A percentile compares a stretch with the other conserved stretches of the same genome.
Evolutionary conservation across 352 stramenopile genomes (phyloP).

Genomic region (Pythium periplocum): DNA sequence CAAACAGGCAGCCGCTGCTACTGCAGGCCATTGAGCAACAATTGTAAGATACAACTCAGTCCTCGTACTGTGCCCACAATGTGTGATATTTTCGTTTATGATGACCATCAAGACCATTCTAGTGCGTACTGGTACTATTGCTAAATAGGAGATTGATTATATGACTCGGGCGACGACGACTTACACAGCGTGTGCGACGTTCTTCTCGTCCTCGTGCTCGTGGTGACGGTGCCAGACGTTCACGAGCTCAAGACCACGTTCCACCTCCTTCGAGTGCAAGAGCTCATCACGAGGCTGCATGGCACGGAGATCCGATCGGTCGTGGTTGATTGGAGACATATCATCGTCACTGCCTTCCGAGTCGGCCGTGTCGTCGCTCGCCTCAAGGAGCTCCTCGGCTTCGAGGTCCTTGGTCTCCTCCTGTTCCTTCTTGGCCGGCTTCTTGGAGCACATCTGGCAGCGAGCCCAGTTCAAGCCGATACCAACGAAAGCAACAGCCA

Average conservation of each 20-base stretch:
- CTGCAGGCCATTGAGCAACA: slow-evolving; percentile 2
- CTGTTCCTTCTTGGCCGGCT: slow-evolving; percentile 22
- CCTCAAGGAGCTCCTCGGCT: slow-evolving; percentile 50
- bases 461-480: slow-evolving; percentile 81
- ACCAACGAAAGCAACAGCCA: slow-evolving; percentile 58
- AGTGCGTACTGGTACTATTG: too few relatives aligned
- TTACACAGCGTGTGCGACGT: slow-evolving; percentile 26
- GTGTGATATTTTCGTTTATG: too few relatives aligned
- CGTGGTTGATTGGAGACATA: slow-evolving; percentile 12
- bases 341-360: slow-evolving; percentile 49
- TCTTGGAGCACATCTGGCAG: slow-evolving; percentile 40
- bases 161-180: background rate
- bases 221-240: slow-evolving; percentile 60
- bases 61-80: too few relatives aligned
- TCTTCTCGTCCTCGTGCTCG: slow-evolving; percentile 17
- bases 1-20: slow-evolving; percentile 30
- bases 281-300: slow-evolving; percentile 31
- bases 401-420: slow-evolving; percentile 26
- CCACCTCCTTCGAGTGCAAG: slow-evolving; percentile 33
- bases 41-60: background rate
- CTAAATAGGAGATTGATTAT: too few relatives aligned
- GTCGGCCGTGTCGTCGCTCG: slow-evolving; percentile 56
- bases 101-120: too few relatives aligned
- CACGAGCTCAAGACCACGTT: slow-evolving; percentile 59
- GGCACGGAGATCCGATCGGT: slow-evolving; percentile 17